phyloP scores from a whole-genome alignment of 1,139 yeast species.

The Arxiozyma slooffiae region DNA sequence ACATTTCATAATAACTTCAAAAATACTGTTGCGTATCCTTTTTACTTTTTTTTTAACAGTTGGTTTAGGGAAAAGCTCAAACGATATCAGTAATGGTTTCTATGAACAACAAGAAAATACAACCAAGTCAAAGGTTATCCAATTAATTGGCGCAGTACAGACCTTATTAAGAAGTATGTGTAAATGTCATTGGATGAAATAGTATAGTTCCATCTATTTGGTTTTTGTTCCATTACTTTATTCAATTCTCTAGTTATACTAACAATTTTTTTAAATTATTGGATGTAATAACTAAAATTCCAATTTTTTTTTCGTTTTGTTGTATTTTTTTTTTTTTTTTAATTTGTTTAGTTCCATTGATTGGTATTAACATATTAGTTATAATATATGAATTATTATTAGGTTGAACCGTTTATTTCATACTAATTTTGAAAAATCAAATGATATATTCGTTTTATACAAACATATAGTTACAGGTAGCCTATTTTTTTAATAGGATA shows the following conservation, averaged over 20 bases:
- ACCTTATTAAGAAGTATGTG: slow-evolving; percentile 58
- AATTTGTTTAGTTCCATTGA: slow-evolving; percentile 45
- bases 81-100: slow-evolving; percentile 30
- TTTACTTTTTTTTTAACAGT: slow-evolving; percentile 24
- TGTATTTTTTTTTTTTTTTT: too few relatives aligned
- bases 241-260: slow-evolving; percentile 7
- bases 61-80: slow-evolving; percentile 39
- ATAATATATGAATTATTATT: slow-evolving; percentile 65
- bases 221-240: background rate
- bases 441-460: background rate
- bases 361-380: slow-evolving; percentile 55
- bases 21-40: background rate
- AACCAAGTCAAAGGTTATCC: slow-evolving; percentile 49
- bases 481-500: background rate
- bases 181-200: background rate
- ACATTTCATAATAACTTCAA: background rate
- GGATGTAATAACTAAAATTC: background rate
- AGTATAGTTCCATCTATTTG: too few relatives aligned
- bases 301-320: background rate
- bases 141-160: slow-evolving; percentile 62
- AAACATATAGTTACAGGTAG: background rate
- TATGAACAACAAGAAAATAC: slow-evolving; percentile 37
- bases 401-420: slow-evolving; percentile 33
- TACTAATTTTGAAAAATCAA: background rate
- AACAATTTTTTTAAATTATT: slow-evolving; percentile 6